phyloP scores from a whole-genome alignment of 176 grass and related monocot genomes.

The Chloris gayana region DNA sequence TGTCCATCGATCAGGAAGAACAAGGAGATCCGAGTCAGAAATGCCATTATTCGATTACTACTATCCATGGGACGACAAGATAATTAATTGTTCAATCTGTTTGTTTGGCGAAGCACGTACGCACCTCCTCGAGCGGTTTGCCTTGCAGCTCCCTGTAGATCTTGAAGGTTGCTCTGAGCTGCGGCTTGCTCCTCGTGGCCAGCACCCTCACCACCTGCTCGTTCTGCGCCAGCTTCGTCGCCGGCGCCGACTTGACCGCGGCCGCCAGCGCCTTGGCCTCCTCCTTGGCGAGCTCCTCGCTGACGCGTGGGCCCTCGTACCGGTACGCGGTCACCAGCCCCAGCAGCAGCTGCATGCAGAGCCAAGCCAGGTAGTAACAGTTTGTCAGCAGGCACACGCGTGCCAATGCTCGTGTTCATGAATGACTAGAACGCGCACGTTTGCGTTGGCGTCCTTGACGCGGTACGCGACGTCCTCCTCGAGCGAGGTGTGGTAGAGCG shows the following conservation, averaged over 20 bases:
- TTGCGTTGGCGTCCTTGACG: conserved; percentile 62
- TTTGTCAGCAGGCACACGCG: background rate
- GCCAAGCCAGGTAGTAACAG: background rate
- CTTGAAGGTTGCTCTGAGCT: conserved; percentile 68
- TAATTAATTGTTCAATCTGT: background rate
- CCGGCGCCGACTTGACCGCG: conserved; percentile 32
- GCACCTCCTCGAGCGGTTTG: conserved; percentile 59
- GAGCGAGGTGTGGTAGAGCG: conserved; percentile 71
- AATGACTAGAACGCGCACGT: conserved; percentile 19
- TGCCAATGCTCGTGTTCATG: too few relatives aligned
- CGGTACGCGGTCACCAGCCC: conserved; percentile 73
- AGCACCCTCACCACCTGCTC: conserved; percentile 61
- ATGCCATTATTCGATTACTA: too few relatives aligned
- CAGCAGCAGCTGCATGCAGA: conserved; percentile 56
- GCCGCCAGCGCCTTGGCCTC: conserved; percentile 63
- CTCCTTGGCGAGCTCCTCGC: conserved; percentile 57
- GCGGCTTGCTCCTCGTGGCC: conserved; percentile 74
- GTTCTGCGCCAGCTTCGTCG: conserved; percentile 37
- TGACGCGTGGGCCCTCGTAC: conserved; percentile 63
- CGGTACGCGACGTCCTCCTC: conserved; percentile 88
- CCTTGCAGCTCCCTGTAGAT: conserved; percentile 64
- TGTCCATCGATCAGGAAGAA: background rate
- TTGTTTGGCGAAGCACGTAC: background rate
- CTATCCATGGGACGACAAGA: too few relatives aligned
- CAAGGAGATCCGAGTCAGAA: background rate